phyloP scores from a whole-genome alignment of 805 yeast species.

The Lipomyces orientalis region DNA sequence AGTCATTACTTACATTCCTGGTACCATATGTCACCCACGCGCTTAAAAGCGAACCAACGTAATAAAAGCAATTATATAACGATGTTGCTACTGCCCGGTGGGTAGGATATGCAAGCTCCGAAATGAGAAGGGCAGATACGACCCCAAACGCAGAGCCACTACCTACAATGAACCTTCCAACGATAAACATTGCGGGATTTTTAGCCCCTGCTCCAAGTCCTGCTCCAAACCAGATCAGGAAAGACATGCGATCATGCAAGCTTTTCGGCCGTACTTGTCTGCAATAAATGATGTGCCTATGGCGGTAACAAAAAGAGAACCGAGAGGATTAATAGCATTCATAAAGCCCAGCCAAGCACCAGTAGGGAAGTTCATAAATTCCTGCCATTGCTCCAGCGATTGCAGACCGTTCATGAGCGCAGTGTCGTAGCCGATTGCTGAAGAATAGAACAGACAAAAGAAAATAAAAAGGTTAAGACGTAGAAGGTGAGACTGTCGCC shows the following conservation, averaged over 20 bases:
- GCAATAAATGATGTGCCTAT: too few species aligned
- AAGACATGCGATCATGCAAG: constrained; percentile 6
- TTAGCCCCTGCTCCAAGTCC: constrained; percentile 12
- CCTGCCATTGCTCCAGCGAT: constrained; percentile 20
- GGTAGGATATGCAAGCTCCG: constrained; percentile 25
- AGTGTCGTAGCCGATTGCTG: constrained; percentile 22
- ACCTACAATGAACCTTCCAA: constrained; percentile 11
- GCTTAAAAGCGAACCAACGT: constrained; percentile 56
- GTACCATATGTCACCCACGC: constrained; percentile 59
- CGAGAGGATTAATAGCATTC: constrained; percentile 9
- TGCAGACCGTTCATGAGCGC: constrained; percentile 27
- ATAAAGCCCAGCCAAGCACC: constrained; percentile 32
- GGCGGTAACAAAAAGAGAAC: too few species aligned
- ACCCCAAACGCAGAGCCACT: neutral
- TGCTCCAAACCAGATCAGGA: constrained; percentile 10
- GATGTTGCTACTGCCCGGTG: constrained; percentile 47
- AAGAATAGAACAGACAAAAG: neutral
- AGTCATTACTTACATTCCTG: constrained; percentile 42
- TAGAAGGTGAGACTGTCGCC: neutral
- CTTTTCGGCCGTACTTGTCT: constrained; percentile 16
- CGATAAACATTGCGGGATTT: constrained; percentile 10
- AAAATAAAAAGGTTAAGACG: neutral
- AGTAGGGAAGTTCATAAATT: constrained; percentile 17
- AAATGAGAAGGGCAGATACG: constrained; percentile 12
- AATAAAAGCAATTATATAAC: constrained; percentile 43